A percentile compares a stretch with the other conserved stretches of the same genome.
Evolutionary conservation across 2,329 filamentous ascomycete genomes (phyloP).

Genomic region (Epichloe amarillans): DNA sequence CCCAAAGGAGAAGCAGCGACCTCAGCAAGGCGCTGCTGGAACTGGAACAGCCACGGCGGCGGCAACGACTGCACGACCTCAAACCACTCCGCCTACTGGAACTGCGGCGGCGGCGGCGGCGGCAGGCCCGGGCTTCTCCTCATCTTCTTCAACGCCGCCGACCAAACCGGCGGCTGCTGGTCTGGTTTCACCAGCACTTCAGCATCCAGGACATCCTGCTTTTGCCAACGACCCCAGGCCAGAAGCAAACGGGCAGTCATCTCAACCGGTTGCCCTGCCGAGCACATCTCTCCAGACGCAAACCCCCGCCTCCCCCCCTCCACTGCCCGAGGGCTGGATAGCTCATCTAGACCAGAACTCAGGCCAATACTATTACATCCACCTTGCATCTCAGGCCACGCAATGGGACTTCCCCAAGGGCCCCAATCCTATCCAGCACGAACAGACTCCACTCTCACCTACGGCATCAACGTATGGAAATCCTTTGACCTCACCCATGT

Average conservation of each 20-base stretch:
- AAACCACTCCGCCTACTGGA: slow-evolving; percentile 1
- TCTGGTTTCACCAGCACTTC: slow-evolving; percentile 34
- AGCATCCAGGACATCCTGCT: slow-evolving; percentile 64
- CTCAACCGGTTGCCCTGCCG: slow-evolving; percentile 26
- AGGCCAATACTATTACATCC: slow-evolving; percentile 98
- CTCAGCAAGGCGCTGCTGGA: slow-evolving; percentile 17
- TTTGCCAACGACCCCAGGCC: slow-evolving; percentile 72
- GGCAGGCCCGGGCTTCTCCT: background rate
- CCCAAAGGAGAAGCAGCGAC: slow-evolving; percentile 64
- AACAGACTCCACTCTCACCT: slow-evolving; percentile 71
- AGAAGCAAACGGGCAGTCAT: slow-evolving; percentile 34
- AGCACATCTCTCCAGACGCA: slow-evolving; percentile 27
- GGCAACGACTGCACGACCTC: slow-evolving; percentile 8
- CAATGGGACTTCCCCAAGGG: slow-evolving; percentile 99
- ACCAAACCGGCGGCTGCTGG: slow-evolving; percentile 10
- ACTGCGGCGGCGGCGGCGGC: background rate
- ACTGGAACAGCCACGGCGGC: slow-evolving; percentile 8
- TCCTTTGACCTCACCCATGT: slow-evolving; percentile 54
- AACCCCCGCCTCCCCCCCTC: slow-evolving; percentile 73
- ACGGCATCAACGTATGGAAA: slow-evolving; percentile 65
- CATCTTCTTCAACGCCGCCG: slow-evolving; percentile 1
- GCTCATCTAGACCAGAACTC: slow-evolving; percentile 91
- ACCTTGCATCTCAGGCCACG: slow-evolving; percentile 85
- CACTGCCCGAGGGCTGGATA: slow-evolving; percentile 95
- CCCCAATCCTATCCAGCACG: slow-evolving; percentile 75